Evolutionary conservation across 306 rosid genomes (phyloP).

Genomic region (Ziziphus jujuba): DNA sequence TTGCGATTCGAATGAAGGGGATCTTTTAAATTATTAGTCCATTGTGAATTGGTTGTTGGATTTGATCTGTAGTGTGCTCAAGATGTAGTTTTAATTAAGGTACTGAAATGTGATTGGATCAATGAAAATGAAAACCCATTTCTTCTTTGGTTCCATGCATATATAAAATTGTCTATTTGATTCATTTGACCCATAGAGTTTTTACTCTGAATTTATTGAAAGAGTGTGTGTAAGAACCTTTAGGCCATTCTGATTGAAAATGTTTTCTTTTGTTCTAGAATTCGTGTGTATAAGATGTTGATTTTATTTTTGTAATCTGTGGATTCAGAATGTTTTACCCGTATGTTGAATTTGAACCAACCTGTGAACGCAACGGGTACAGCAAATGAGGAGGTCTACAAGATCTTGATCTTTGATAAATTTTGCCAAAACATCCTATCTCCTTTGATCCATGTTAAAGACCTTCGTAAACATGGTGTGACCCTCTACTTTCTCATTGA

Average conservation of each 20-base stretch:
- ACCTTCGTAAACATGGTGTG: slow-evolving; percentile 92
- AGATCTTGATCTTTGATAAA: slow-evolving; percentile 83
- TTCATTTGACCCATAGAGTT: too few species aligned
- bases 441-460: slow-evolving; percentile 87
- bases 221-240: background rate
- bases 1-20: background rate
- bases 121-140: background rate
- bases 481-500: slow-evolving; percentile 85
- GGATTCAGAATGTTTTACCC: slow-evolving; percentile 75
- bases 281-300: slow-evolving; percentile 9
- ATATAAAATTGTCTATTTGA: too few species aligned
- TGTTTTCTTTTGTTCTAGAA: background rate
- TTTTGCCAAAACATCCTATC: slow-evolving; percentile 87
- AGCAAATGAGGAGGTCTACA: slow-evolving; percentile 86
- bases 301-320: slow-evolving; percentile 23
- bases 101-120: background rate
- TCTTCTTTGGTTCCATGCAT: background rate
- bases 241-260: background rate
- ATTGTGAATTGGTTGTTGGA: background rate
- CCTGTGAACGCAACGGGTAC: slow-evolving; percentile 67
- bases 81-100: background rate
- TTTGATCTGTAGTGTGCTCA: slow-evolving; percentile 4
- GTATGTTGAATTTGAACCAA: slow-evolving; percentile 95
- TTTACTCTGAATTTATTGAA: background rate
- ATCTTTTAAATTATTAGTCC: background rate